Evolutionary conservation across 208 protist species (phyloP), one percentile per base, ranked within the genome.

Genomic region (Leptomonas pyrrhocoris): DNA sequence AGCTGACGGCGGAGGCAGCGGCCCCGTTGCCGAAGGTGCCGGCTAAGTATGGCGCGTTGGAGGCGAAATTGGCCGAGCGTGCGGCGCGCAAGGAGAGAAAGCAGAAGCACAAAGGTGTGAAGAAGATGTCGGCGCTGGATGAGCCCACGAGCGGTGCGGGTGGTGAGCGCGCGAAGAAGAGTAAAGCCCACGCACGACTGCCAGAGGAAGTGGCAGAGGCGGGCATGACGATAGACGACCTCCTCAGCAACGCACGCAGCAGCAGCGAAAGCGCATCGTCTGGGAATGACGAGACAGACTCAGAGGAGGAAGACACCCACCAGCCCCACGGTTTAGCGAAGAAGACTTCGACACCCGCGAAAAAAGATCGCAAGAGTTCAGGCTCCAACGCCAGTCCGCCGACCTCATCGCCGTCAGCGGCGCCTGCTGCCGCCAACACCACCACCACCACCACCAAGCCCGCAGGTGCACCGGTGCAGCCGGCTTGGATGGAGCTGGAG

Each of bases 21-120:
- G 54, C 68, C 43, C 73, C 78, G 60, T 42, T 89, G 27, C 86
- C 86, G 27, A 65, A 69, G 48, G 74, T 90, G 25, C 87, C 90
- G 9, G 77, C 79, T 31, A 77, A 80, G 25, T 83, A 80, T 48
- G 59, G 74, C 30, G 61, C 36, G 2, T 62, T 79, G 23, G 57
- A 81, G 54, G 53, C 34, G 0, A 71, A 69, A 11, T 36, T 72
- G 51, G 31, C 43, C 6, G 51, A 58, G 6, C 54, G 71, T 16
- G 66, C 72, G 34, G 66, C 68, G 30, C 65, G 75, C 19, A 53
- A 30, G 62, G 50, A 77, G 70, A 83, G 86, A 73, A 38, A 57
- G 49, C 50, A 74, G 48, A 59, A 83, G 36, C 27, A 59, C 4
- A 64, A 74, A 25, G 72, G 55, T 51, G 23, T 25, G n/a, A 72